Base-by-base conservation (phyloP, 2,329 filamentous ascomycete species). In the Sporothrix phasma region DNA sequence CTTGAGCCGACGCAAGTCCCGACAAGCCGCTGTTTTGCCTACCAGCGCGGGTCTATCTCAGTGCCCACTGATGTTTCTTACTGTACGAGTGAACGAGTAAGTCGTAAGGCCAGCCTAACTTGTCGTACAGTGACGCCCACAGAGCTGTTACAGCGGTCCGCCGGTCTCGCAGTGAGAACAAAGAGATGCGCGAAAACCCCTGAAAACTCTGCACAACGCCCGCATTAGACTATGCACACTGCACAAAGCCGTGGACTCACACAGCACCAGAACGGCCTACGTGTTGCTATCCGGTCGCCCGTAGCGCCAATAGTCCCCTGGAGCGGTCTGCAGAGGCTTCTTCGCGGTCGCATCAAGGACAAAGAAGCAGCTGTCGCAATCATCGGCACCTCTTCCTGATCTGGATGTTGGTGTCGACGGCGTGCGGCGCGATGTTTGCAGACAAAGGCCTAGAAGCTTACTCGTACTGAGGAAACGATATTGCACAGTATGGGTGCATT, bases 171-270 rank as follows among this genome's bases (percentile, higher is more conserved):
- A 41, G 54, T 13, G 24, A 59, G 39, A 22, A 59, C 37, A 45
- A 59, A 59, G 56, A 19, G 19, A 59, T 26, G 56, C 34, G 56
- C n/a, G 39, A 59, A 59, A 59, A 59, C 39, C 45, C 56, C 45
- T 10, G 39, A 59, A 59, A 59, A 59, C 39, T 59, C 56, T 59
- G 24, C 39, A 59, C 37, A 43, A 19, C 15, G 53, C 53, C 37
- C 29, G 22, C 39, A 59, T 54, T 54, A 29, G 39, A 43, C 37
- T 43, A 26, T 39, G 13, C 53, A 24, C 34, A 41, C 34, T 39
- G 53, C 22, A 26, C 53, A 41, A 26, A 26, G 22, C 31, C 13
- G 26, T 3, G 15, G 31, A 39, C 8, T 54, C 10, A 39, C 11
- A 19, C 31, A 19, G 24, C 31, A 13, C 19, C 51, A 24, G 31